Conservation (phyloP, 208 protist species). For the Leishmania lainsoni region DNA sequence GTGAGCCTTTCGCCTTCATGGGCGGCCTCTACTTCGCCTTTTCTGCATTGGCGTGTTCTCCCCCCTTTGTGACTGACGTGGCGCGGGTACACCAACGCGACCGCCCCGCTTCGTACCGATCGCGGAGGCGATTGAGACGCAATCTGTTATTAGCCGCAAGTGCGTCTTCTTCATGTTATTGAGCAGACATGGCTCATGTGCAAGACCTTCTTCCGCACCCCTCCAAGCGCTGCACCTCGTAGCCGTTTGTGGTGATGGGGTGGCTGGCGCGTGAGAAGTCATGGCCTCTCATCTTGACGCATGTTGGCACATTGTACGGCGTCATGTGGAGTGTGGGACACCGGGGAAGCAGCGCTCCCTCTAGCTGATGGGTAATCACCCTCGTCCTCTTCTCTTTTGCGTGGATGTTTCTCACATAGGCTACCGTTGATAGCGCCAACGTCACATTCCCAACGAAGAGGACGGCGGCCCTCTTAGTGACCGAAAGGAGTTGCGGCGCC, state of each 20-base stretch:
- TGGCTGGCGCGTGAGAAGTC: slow-evolving; percentile 72
- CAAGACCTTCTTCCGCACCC: slow-evolving; percentile 18
- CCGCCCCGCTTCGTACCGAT: slow-evolving; percentile 38
- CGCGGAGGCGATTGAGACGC: slow-evolving; percentile 15
- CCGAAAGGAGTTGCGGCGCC: slow-evolving; percentile 54
- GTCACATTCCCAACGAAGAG: slow-evolving; percentile 44
- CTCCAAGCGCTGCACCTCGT: slow-evolving; percentile 68
- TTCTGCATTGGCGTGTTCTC: slow-evolving; percentile 63
- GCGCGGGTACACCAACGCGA: slow-evolving; percentile 46
- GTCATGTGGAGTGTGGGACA: slow-evolving; percentile 27
- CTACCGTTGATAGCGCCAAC: slow-evolving; percentile 35
- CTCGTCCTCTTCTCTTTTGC: slow-evolving; percentile 45
- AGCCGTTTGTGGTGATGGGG: slow-evolving; percentile 77
- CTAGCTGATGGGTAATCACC: slow-evolving; percentile 42
- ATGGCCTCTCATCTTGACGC: slow-evolving; percentile 37
- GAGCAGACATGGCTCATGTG: slow-evolving; percentile 36
- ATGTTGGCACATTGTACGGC: slow-evolving; percentile 33
- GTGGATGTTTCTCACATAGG: slow-evolving; percentile 42
- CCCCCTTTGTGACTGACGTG: slow-evolving; percentile 74
- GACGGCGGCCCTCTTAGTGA: slow-evolving; percentile 37
- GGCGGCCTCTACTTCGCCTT: slow-evolving; percentile 68
- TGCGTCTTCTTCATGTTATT: slow-evolving; percentile 50
- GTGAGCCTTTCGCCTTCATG: slow-evolving; percentile 55
- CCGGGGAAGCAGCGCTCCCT: slow-evolving; percentile 58
- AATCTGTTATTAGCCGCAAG: slow-evolving; percentile 29